Evolutionary conservation across 495 filamentous ascomycete genomes (phyloP), one percentile per base, ranked within the genome.

Genomic region (Filosporella fistucella): DNA sequence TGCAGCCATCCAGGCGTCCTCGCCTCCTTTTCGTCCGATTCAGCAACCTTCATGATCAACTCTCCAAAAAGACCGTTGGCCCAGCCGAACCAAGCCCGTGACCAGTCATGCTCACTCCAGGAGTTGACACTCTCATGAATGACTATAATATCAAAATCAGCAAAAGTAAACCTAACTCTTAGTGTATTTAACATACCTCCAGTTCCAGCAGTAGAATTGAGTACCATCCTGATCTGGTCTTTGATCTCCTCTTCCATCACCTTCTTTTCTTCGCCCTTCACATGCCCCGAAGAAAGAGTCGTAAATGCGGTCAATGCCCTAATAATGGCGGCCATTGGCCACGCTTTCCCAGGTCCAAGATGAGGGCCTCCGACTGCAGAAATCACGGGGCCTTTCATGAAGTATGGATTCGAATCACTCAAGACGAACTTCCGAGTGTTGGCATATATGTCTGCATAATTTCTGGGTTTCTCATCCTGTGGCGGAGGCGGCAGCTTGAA

Each of bases 391-490:
- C 93, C 93, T 12, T 67, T 76, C 20, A 96, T 70, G 57, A 79
- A 96, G 60, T 96, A 98, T 0, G 93, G 93, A 51, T 98, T 98
- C 0, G 84, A 80, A 2, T 70, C 51, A 55, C 83, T 82, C 12
- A 96, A 75, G 29, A 97, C 70, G 89, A 97, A 96, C 57, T 79
- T 83, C 53, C 93, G 78, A 2, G 93, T 98, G 62, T 96, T 96
- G 55, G 81, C 71, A 58, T 98, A 97, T 0, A 82, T 80, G 5
- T 58, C 26, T 30, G 80, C 76, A 20, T 54, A 46, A 26, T 53
- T 22, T 11, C 41, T 12, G 10, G 36, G 26, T 4, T 48, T 48
- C 23, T 49, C 52, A 9, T 23, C 41, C 13, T 55, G 14, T 6
- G 39, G 33, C 13, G 45, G 46, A 35, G 70, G 57, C 1, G 52